Base-by-base conservation (phyloP, 1,284 basidiomycete genomes). In the Cryptococcus wingfieldii region DNA sequence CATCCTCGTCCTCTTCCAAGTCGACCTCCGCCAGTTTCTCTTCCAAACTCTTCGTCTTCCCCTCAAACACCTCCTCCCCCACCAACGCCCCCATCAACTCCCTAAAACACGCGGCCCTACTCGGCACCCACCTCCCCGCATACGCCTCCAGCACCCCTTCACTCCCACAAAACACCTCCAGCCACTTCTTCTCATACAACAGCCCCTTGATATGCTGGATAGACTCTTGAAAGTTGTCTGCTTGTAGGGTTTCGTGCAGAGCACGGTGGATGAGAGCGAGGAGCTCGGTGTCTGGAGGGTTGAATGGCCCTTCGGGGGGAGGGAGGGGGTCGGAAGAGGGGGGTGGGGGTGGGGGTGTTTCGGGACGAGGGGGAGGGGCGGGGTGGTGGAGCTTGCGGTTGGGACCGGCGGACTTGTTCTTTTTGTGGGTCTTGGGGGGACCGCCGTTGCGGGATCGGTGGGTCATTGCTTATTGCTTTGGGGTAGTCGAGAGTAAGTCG, bases 101-200 rank as follows among this genome's bases (percentile, higher is more conserved):
- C 25, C 77, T 50, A 53, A 77, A 79, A 23, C 72, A 74, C 48
- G 77, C 59, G 25, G 71, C 75, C 47, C 78, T 61, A 49, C 71
- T 70, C 18, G 78, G 77, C 2, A 78, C 78, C 78, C 78, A 79
- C 56, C 77, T 64, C 12, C 75, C 76, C 5, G 74, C 71, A 62
- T 79, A 79, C 5, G 70, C 70, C 42, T 74, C 71, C 38, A 77
- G 54, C 50, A 75, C 59, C 34, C 43, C 48, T 49, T 65, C 55
- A 42, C 69, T 55, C 47, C 60, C 63, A 34, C 59, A 61, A 57
- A 77, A 77, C 9, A 76, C 70, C 49, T 75, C 69, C 48, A 77
- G 63, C 70, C 75, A 77, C 52, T 71, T 63, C 55, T 70, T 65
- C 18, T 76, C 73, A 47, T 68, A 76, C 53, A 77, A 53, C 41